phyloP scores from a whole-genome alignment of 306 rosid genomes.

The Medicago lupulina region DNA sequence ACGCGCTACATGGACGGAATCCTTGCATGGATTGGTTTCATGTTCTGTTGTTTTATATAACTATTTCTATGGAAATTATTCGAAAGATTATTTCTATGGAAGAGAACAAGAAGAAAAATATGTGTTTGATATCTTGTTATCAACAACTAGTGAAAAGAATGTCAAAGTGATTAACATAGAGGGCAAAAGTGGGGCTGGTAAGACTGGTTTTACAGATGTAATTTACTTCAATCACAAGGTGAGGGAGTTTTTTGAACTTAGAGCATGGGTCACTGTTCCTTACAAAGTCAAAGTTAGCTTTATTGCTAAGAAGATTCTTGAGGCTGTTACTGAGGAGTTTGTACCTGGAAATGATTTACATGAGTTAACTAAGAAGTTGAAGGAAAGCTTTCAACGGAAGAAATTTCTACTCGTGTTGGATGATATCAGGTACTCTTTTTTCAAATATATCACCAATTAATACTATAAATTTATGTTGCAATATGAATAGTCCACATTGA shows the following conservation, averaged over 20 bases:
- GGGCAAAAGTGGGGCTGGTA: conserved; percentile 47
- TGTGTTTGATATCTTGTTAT: conserved; percentile 35
- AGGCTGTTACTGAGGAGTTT: conserved; percentile 36
- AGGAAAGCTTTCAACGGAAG: conserved; percentile 40
- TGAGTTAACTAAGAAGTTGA: conserved; percentile 44
- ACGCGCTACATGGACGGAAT: conserved; percentile 34
- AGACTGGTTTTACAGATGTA: conserved; percentile 49
- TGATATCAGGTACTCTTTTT: conserved; percentile 38
- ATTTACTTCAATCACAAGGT: conserved; percentile 43
- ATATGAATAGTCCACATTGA: too few relatives aligned
- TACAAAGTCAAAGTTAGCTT: conserved; percentile 35
- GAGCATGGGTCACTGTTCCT: conserved; percentile 48
- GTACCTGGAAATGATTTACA: conserved; percentile 45
- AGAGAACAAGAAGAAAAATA: conserved; percentile 47
- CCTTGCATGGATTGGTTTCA: conserved; percentile 12
- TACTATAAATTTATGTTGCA: too few relatives aligned
- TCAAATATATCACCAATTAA: not conserved
- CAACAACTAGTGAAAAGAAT: conserved; percentile 8
- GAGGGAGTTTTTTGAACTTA: conserved; percentile 36
- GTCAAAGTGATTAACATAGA: conserved; percentile 41
- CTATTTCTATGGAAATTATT: conserved; percentile 31
- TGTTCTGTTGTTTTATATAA: conserved; percentile 36
- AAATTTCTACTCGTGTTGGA: conserved; percentile 60
- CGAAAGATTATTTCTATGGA: conserved; percentile 45
- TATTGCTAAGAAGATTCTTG: conserved; percentile 53